These are phyloP conservation scores for Odonthalia washingtoniensis DNA, from an alignment of 31 red algal species.

Conservation along the genomic window DNA sequence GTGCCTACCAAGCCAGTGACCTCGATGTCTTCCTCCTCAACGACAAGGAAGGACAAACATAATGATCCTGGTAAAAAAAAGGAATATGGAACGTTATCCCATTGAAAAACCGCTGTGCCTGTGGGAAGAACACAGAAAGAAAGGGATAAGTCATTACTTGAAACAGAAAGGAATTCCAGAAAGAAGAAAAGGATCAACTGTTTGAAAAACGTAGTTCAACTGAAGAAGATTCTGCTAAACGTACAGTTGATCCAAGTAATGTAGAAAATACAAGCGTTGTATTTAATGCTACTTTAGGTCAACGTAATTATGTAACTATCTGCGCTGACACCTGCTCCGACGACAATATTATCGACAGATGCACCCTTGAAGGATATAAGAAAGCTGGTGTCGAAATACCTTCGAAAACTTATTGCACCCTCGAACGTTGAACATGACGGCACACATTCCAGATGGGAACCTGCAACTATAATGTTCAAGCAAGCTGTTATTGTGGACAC, in stretches of 20 bases:
- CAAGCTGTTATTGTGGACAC: slow-evolving; percentile 31
- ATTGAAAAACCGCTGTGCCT: not conserved
- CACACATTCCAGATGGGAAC: not conserved
- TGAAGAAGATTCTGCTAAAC: not conserved
- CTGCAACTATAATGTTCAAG: not conserved
- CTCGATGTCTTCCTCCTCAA: not conserved
- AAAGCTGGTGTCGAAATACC: not conserved
- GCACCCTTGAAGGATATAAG: not conserved
- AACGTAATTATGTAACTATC: too few relatives aligned
- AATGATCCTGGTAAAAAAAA: too few relatives aligned
- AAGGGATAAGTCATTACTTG: not conserved
- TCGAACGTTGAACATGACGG: not conserved
- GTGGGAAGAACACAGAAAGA: too few relatives aligned
- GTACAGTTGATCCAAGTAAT: not conserved
- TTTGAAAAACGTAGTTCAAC: not conserved
- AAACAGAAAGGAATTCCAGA: not conserved
- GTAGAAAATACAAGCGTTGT: not conserved
- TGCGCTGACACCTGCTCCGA: too few relatives aligned
- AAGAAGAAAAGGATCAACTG: not conserved
- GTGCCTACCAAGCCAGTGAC: not conserved
- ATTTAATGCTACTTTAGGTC: too few relatives aligned
- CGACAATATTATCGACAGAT: too few relatives aligned
- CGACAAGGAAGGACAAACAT: not conserved
- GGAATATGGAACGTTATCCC: too few relatives aligned
- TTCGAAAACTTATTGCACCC: not conserved